A percentile compares a stretch with the other conserved stretches of the same genome.
These are phyloP conservation scores for Scalesia atractyloides DNA, from an alignment of 129 eudicot species.

Conservation along the genomic window DNA sequence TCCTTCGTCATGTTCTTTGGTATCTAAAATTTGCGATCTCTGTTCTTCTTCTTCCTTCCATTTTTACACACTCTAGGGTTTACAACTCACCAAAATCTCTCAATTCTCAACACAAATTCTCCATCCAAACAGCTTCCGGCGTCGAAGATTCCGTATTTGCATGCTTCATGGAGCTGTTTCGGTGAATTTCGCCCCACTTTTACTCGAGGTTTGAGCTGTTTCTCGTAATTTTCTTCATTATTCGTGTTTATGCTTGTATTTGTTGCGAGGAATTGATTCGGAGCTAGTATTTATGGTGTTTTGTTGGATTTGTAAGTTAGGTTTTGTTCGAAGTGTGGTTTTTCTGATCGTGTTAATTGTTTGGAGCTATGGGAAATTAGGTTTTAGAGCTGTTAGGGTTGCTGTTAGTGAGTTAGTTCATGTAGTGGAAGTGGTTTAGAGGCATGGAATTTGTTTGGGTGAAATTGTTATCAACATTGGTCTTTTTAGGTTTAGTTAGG, in stretches of 20 bases:
- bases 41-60: slow-evolving; percentile 19
- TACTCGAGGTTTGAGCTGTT: slow-evolving; percentile 34
- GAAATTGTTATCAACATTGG: slow-evolving; percentile 12
- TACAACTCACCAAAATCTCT: slow-evolving; percentile 21
- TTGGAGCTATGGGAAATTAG: not conserved
- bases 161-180: slow-evolving; percentile 30
- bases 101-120: not conserved
- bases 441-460: not conserved
- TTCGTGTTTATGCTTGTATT: slow-evolving; percentile 8
- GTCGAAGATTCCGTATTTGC: slow-evolving; percentile 19
- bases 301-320: slow-evolving; percentile 27
- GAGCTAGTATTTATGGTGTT: not conserved
- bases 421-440: not conserved
- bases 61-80: slow-evolving; percentile 30
- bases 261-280: slow-evolving; percentile 6
- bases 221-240: slow-evolving; percentile 19
- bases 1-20: slow-evolving; percentile 31
- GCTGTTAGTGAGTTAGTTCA: slow-evolving; percentile 10
- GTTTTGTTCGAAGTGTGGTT: slow-evolving; percentile 26
- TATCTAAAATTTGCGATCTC: slow-evolving; percentile 36
- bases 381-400: slow-evolving; percentile 25
- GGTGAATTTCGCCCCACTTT: slow-evolving; percentile 25
- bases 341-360: slow-evolving; percentile 24
- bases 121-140: slow-evolving; percentile 14
- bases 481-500: not conserved